Conservation (phyloP, 176 grass and related monocot species). For the Elymus sibiricus region DNA sequence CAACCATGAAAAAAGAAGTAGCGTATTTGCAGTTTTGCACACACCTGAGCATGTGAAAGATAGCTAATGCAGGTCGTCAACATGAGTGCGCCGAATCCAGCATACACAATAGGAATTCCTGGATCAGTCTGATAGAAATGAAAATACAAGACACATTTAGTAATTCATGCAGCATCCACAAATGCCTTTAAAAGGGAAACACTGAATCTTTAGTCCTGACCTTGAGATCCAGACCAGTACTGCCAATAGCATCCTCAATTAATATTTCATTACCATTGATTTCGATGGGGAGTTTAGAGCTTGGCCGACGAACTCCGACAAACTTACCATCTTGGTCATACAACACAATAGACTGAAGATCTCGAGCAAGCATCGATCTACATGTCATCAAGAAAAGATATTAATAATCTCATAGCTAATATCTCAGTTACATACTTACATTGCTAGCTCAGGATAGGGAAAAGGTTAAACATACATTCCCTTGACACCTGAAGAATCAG, state of each 20-base stretch:
- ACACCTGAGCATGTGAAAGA: slow-evolving; percentile 88
- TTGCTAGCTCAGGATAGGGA: not conserved
- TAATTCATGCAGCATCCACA: not conserved
- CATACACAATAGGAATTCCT: slow-evolving; percentile 89
- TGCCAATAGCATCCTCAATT: slow-evolving; percentile 95
- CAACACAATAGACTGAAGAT: slow-evolving; percentile 89
- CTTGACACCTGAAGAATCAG: slow-evolving; percentile 64
- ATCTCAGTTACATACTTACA: not conserved
- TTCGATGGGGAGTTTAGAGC: slow-evolving; percentile 88
- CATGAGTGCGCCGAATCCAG: slow-evolving; percentile 98
- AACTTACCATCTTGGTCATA: slow-evolving; percentile 99
- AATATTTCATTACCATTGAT: slow-evolving; percentile 94
- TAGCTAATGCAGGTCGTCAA: slow-evolving; percentile 88
- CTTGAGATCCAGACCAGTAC: slow-evolving; percentile 91
- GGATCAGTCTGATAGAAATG: slow-evolving; percentile 69
- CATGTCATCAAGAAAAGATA: slow-evolving; percentile 1
- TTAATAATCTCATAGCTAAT: not conserved
- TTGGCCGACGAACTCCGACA: slow-evolving; percentile 80
- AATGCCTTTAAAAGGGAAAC: not conserved
- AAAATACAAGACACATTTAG: not conserved
- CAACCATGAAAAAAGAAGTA: not conserved
- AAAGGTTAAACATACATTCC: slow-evolving; percentile 75
- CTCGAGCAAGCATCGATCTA: slow-evolving; percentile 98
- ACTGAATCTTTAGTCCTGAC: slow-evolving; percentile 22
- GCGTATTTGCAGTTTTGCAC: not conserved